Base-by-base conservation (phyloP, 2,329 filamentous ascomycete species). In the Aaosphaeria arxii region DNA sequence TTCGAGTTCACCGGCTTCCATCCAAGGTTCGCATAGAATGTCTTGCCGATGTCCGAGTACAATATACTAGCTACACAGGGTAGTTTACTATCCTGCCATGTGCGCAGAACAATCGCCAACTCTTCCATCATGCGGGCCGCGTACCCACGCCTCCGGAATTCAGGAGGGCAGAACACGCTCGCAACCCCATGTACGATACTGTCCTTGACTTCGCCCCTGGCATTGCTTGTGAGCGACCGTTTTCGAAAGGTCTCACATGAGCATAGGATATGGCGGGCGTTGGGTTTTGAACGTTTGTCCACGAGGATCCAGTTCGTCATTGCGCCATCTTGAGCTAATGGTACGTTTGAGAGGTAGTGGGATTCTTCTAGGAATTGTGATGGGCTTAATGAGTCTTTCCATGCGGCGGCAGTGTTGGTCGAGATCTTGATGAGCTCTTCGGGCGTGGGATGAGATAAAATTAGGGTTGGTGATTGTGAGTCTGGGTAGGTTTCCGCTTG, bases 41-140 rank as follows among this genome's bases (percentile, higher is more conserved):
- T 72, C 71, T 88, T 89, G 11, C 91, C 88, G 53, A 92, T 89
- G 61, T 94, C 88, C 4, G 89, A 95, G 70, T 85, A 95, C 7
- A 96, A 76, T 5, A 92, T 81, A 1, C 87, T 91, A 66, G 90
- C 91, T 4, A 81, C 70, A 52, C 62, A 75, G 63, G 53, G 2
- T 62, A 30, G 60, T 64, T 30, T 50, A 53, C 69, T 62, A 51
- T 66, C 64, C 53, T 81, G 76, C 75, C 77, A 81, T 3, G 65
- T 75, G 48, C 75, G 72, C 13, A 83, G 60, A 48, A 67, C 71
- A 39, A 71, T 67, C 4, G 78, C 82, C 36, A 91, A 64, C 53
- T 90, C 83, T 40, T 69, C 70, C 71, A 95, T 82, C 89, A 95
- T 89, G 44, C 84, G 78, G 44, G 79, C 79, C 0, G 88, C 88